Evolutionary conservation across 2,329 filamentous ascomycete species (phyloP), one percentile per base, ranked within the genome.

Genomic region (Verticillium nubilum): DNA sequence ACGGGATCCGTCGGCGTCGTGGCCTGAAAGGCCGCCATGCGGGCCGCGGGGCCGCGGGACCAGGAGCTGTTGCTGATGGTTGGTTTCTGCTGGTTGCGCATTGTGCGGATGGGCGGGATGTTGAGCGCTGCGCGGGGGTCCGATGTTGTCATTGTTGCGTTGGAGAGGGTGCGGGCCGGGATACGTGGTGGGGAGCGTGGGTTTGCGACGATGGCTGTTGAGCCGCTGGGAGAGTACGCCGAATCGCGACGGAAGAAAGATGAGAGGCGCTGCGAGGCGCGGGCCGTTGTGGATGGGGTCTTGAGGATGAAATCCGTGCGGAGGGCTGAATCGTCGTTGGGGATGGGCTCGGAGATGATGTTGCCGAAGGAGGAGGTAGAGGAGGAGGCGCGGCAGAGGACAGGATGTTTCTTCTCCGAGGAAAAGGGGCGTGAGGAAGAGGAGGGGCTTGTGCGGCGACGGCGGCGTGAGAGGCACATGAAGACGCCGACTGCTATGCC

Each of bases 321-420:
- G 61, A 79, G 73, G 37, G 71, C 71, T 54, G 70, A 70, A 65
- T 75, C 72, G 25, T 72, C 66, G 58, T 73, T 69, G 54, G 81
- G 73, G 60, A 87, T 77, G 61, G 87, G 77, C 66, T 86, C 80
- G 62, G 82, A 86, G 65, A 87, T 81, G 54, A 83, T 77, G 65
- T 80, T 80, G 61, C 77, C 74, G 58, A 79, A 80, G 4, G 73
- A 75, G 27, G 76, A 76, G 5, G 70, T 71, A 0, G 71, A 73
- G 12, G 65, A 68, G 9, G 68, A 62, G 68, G 54, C 68, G 60
- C 42, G 62, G 63, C 31, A 56, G 35, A 27, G 58, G 7, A 12
- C 42, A 2, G 42, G 19, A 19, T 47, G 42, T 47, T 47, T 47
- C 59, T 2, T 60, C 55, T 23, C 60, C 53, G 3, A 58, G 29